Evolutionary conservation across 2,329 filamentous ascomycete species (phyloP), one percentile per base, ranked within the genome.

Genomic region (Phaeosphaeriaceae sp.): DNA sequence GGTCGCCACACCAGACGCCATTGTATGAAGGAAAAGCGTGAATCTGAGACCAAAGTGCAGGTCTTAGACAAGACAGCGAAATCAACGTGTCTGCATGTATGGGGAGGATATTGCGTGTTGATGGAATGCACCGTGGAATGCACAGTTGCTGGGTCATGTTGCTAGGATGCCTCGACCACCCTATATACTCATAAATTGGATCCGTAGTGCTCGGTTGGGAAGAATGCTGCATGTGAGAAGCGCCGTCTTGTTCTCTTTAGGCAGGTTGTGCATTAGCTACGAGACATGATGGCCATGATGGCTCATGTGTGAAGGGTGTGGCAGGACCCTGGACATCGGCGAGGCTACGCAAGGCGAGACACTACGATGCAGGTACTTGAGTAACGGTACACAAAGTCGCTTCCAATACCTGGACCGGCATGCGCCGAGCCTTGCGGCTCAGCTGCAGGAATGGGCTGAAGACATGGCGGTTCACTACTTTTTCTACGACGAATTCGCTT

Each of bases 41-140:
- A 40, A 49, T 47, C 26, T 55, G 15, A 70, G 65, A 63, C 65
- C 56, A 58, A 55, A 8, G 11, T 55, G 46, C 60, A 54, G 60
- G 56, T 56, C 55, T 60, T 57, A 61, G 52, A 61, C 49, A 44
- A 52, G 66, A 55, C 60, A 65, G 58, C 60, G 23, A 56, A 42
- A 49, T 55, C 44, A 22, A 23, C 30, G 17, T 49, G 28, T 56
- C 32, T 56, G 60, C 54, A 60, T 52, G 40, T 54, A 56, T 28
- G 32, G 32, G 55, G 46, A 23, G 48, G 32, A 30, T 48, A 47
- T 63, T 60, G 54, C 58, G 54, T 60, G 52, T 43, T 50, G 51
- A 61, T 64, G 71, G 73, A 76, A 72, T 76, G 69, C 58, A 52
- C 58, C 56, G 56, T 67, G 67, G 67, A 76, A 76, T 75, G 68